Base-by-base conservation (phyloP, 176 grass and related monocot species). In the Carex kokanica region DNA sequence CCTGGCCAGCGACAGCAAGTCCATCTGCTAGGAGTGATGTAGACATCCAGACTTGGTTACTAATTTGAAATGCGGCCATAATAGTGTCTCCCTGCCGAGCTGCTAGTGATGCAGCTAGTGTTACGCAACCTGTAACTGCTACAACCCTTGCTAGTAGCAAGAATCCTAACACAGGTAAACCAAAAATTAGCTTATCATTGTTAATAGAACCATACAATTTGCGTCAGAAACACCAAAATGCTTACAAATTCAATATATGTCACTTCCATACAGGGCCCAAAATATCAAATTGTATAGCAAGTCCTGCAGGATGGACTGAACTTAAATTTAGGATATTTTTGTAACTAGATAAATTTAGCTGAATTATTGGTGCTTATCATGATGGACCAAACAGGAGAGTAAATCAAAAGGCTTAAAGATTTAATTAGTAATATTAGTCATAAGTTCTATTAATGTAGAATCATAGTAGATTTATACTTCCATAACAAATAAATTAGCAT, bases 21-120 rank as follows among this genome's bases (percentile, higher is more conserved):
- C 96, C 96, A 24, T 99, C 96, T 2, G 96, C 93, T 12, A 99
- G 93, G 78, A 99, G 96, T 40, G 96, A 99, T 8, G 96, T 99
- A 5, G 96, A 87, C 13, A 99, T 86, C 96, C 96, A 99, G 74
- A 99, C 87, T 61, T 99, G 96, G 43, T 87, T 88, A 85, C 93
- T 91, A 43, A 99, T 90, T 64, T 99, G 96, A 84, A 99, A 99
- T 55, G 86, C 96, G 12, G 93, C 96, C 92, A 95, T 99, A 75
- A 91, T 87, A 23, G 81, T 93, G 4, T 93, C 70, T 21, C 96
- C 96, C 58, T 92, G 84, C 29, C 85, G 91, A 78, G 96, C 96
- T 32, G 96, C 96, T 84, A 99, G 85, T 0, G 96, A 99, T 60
- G 96, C 83, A 3, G 93, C 96, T 31, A 99, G 86, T 5, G 96